Base-by-base conservation (phyloP, 164 flowering plant genomes). In the Liriodendron chinense region DNA sequence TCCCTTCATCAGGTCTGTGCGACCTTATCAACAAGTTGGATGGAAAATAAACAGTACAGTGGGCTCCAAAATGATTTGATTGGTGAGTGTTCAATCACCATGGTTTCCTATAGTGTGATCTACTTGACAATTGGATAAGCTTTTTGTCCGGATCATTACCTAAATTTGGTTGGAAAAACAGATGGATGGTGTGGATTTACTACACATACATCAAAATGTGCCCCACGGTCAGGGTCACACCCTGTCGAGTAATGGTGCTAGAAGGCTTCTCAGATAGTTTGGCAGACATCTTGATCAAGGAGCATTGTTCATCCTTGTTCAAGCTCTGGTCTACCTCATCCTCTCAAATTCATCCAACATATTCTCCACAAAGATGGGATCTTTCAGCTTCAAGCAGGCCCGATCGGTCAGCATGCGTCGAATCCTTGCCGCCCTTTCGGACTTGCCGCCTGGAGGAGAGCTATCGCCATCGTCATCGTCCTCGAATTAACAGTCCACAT, bases 261-360 rank as follows among this genome's bases (percentile, higher is more conserved):
- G 86, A 70, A 70, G 18, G 34, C 50, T 21, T 72, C 34, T 25
- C 20, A 9, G 34, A 2, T 34, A 74, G 70, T 72, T 67, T 73
- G 26, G 81, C 72, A 21, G 83, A 81, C 26, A 73, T 50, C 74
- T 49, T 87, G 59, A 16, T 84, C 76, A 85, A 71, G 82, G 86
- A 9, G 89, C 69, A 25, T 16, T 85, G 77, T 90, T 89, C 80
- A 3, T 84, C 24, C 65, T 87, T 2, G 89, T 91, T 2, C 96
- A 89, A 76, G 89, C 87, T 43, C 73, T 91, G 50, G 92, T 91
- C 21, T 91, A 89, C 72, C 65, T 87, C 53, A 89, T 91, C 69
- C 88, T 91, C 23, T 81, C 89, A 26, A 84, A 86, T 3, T 91
- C 96, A 22, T 89, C 96, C 7, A 78, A 73, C 71, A 23, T 80